Evolutionary conservation across 306 rosid species (phyloP).

Genomic region (Sophora flavescens): DNA sequence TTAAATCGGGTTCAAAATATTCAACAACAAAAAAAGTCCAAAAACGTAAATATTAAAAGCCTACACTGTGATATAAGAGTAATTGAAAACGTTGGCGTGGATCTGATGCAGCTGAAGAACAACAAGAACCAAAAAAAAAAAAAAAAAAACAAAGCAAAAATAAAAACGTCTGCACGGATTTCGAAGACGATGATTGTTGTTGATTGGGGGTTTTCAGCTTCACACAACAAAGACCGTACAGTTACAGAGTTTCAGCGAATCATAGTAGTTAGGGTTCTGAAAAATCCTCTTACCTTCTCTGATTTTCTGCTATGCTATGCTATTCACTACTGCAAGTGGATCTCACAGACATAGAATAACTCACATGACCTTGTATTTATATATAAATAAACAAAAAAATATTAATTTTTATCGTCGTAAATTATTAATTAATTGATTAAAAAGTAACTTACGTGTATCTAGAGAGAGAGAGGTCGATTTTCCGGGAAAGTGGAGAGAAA

Average conservation of each 20-base stretch:
- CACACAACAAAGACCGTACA: constrained; percentile 18
- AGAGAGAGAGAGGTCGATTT: constrained; percentile 31
- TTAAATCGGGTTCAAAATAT: constrained; percentile 16
- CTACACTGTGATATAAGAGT: constrained; percentile 15
- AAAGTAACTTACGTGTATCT: neutral
- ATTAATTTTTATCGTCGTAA: too few species aligned
- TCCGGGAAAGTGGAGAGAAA: constrained; percentile 32
- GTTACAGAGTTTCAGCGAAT: neutral
- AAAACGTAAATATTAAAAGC: constrained; percentile 24
- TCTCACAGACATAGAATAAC: constrained; percentile 54
- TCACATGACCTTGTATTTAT: constrained; percentile 9
- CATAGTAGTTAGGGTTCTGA: constrained; percentile 58
- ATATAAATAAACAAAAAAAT: neutral
- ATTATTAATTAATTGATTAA: neutral
- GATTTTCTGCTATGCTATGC: constrained; percentile 38
- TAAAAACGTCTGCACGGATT: constrained; percentile 32
- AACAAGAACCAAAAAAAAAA: neutral
- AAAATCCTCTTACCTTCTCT: constrained; percentile 50
- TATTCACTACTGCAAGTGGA: constrained; percentile 58
- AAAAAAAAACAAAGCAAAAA: neutral
- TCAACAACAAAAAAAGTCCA: neutral
- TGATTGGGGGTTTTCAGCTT: constrained; percentile 27
- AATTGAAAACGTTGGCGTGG: constrained; percentile 49
- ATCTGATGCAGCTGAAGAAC: constrained; percentile 47
- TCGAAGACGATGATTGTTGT: constrained; percentile 48